Evolutionary conservation across 2,329 filamentous ascomycete species (phyloP).

Genomic region (Fusarium metavorans): DNA sequence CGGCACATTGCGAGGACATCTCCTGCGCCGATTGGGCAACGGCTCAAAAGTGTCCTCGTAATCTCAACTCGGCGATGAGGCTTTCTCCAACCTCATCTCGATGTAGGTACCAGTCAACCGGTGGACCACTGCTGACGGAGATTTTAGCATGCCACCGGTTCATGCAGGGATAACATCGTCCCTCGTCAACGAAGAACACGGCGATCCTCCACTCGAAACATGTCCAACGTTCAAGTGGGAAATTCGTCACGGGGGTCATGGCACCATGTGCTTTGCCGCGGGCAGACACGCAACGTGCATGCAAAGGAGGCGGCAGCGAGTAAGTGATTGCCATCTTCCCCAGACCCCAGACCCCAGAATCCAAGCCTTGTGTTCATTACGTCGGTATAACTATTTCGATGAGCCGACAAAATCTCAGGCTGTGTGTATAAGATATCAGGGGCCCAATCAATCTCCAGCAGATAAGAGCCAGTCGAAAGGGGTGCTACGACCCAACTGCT

Average conservation of each 20-base stretch:
- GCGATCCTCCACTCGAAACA: slow-evolving; percentile 2
- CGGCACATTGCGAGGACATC: slow-evolving; percentile 1
- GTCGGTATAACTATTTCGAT: slow-evolving; percentile 34
- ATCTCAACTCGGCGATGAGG: slow-evolving; percentile 13
- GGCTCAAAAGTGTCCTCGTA: slow-evolving; percentile 6
- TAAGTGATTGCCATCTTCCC: background rate
- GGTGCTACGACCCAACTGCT: slow-evolving; percentile 9
- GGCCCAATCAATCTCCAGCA: slow-evolving; percentile 22
- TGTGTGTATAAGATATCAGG: slow-evolving; percentile 9
- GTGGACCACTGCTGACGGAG: background rate
- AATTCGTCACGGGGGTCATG: slow-evolving; percentile 5
- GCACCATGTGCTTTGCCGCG: slow-evolving; percentile 13
- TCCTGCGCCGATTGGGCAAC: slow-evolving; percentile 11
- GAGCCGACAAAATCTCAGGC: slow-evolving; percentile 21
- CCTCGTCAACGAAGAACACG: slow-evolving; percentile 12
- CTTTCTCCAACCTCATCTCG: slow-evolving; percentile 1
- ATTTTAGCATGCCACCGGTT: slow-evolving; percentile 19
- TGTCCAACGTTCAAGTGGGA: background rate
- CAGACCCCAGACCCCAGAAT: slow-evolving; percentile 13
- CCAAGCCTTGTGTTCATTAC: slow-evolving; percentile 24
- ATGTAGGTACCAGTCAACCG: background rate
- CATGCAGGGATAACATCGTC: slow-evolving; percentile 25
- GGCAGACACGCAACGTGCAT: background rate
- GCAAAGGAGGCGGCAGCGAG: background rate
- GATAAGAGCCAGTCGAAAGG: slow-evolving; percentile 32